phyloP scores from a whole-genome alignment of 2,329 filamentous ascomycete genomes.

The Tolypocladium endophyticum region DNA sequence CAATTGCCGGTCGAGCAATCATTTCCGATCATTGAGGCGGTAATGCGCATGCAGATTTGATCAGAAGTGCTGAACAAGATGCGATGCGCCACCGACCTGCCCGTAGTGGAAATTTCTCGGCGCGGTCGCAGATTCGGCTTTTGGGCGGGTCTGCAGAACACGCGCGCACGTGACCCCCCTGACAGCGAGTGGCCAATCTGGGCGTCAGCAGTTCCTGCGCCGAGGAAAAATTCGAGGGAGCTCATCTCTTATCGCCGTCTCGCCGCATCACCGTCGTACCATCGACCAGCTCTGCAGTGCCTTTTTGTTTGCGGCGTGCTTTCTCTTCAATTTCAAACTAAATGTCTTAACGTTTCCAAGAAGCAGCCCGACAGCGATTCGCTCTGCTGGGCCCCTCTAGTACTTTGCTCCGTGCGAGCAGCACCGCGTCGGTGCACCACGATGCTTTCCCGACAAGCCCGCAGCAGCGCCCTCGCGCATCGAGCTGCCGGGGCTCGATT shows the following conservation, averaged over 20 bases:
- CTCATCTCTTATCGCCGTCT: slow-evolving; percentile 5
- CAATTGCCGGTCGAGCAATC: slow-evolving; percentile 18
- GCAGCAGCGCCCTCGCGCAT: slow-evolving; percentile 16
- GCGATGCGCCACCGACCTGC: not conserved
- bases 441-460: slow-evolving; percentile 25
- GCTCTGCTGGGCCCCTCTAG: slow-evolving; percentile 1
- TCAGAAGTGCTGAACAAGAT: not conserved
- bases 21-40: slow-evolving; percentile 7
- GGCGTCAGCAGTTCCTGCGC: not conserved
- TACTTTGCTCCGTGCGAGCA: not conserved
- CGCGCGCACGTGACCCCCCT: slow-evolving; percentile 5
- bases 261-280: not conserved
- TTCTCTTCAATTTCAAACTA: slow-evolving; percentile 3
- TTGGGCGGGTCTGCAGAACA: not conserved
- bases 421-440: slow-evolving; percentile 3
- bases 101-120: not conserved
- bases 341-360: slow-evolving; percentile 12
- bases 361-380: not conserved
- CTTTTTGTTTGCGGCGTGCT: not conserved
- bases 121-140: not conserved
- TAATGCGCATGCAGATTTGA: not conserved
- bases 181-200: slow-evolving; percentile 2
- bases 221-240: slow-evolving; percentile 17
- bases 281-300: not conserved
- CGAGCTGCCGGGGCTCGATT: slow-evolving; percentile 8